These are phyloP conservation scores for Cutaneotrichosporon cutaneum DNA, from an alignment of 1,284 basidiomycete genomes.

Conservation along the genomic window DNA sequence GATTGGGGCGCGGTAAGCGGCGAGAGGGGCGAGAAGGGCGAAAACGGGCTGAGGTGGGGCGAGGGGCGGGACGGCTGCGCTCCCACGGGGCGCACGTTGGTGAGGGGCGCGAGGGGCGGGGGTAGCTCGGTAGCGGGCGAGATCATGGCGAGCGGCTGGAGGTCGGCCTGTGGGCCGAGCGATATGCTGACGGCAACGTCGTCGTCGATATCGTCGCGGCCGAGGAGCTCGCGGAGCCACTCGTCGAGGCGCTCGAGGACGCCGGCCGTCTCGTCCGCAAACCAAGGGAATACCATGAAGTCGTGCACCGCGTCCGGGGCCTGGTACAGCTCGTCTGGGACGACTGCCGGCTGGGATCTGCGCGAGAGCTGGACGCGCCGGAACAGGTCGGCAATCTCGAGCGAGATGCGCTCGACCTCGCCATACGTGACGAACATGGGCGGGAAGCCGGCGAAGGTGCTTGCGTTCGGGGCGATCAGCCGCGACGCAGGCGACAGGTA, in stretches of 20 bases:
- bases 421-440: constrained; percentile 45
- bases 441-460: constrained; percentile 38
- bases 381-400: constrained; percentile 39
- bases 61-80: background rate
- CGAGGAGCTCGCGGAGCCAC: constrained; percentile 40
- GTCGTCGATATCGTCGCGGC: constrained; percentile 21
- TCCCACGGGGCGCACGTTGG: background rate
- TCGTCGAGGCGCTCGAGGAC: constrained; percentile 40
- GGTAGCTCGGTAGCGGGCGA: background rate
- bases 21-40: constrained; percentile 6
- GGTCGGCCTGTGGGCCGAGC: constrained; percentile 10
- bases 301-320: constrained; percentile 44
- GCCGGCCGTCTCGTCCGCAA: constrained; percentile 37
- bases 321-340: constrained; percentile 29
- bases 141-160: background rate
- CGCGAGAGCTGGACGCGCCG: constrained; percentile 27
- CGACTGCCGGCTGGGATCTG: background rate
- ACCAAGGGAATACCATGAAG: constrained; percentile 49
- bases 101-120: background rate
- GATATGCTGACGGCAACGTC: background rate
- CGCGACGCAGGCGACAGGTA: constrained; percentile 46
- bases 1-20: constrained; percentile 7
- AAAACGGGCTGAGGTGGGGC: background rate
- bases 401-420: constrained; percentile 42
- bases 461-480: constrained; percentile 28